Conservation (phyloP, 75 land plant genomes). For the Cryptomeria japonica region DNA sequence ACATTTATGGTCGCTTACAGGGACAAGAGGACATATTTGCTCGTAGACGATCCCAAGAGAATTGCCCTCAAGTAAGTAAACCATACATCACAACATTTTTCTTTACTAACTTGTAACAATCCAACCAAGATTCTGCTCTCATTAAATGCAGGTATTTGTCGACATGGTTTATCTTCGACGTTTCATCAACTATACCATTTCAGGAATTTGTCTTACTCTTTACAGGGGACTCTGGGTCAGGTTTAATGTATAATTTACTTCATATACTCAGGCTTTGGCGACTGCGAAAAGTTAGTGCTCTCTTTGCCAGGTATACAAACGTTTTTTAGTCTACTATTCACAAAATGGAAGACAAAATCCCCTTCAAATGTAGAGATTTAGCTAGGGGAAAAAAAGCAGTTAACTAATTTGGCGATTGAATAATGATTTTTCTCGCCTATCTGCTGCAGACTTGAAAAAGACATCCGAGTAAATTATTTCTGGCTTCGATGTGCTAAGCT, state of each 20-base stretch:
- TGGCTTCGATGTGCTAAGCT: constrained; percentile 28
- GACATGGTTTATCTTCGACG: constrained; percentile 35
- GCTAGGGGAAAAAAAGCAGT: not conserved
- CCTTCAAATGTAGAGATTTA: not conserved
- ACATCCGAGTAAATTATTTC: constrained; percentile 31
- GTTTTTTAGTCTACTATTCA: not conserved
- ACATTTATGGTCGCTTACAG: constrained; percentile 70
- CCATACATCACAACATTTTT: too few relatives aligned
- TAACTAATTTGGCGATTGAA: too few relatives aligned
- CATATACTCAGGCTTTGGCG: constrained; percentile 34
- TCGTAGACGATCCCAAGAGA: constrained; percentile 45
- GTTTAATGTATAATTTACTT: constrained; percentile 18
- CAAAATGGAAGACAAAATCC: not conserved
- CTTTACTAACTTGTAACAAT: too few relatives aligned
- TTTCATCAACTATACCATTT: constrained; percentile 34
- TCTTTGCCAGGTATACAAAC: constrained; percentile 20
- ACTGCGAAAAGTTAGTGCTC: constrained; percentile 25
- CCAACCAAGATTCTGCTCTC: not conserved
- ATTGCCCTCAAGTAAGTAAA: constrained; percentile 38
- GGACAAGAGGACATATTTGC: constrained; percentile 37
- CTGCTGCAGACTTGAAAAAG: constrained; percentile 30
- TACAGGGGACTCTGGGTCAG: constrained; percentile 12
- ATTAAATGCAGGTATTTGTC: constrained; percentile 14
- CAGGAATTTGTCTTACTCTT: constrained; percentile 14
- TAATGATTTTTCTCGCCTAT: not conserved